Base-by-base conservation (phyloP, 2,329 filamentous ascomycete genomes). In the Cryphonectria japonica region DNA sequence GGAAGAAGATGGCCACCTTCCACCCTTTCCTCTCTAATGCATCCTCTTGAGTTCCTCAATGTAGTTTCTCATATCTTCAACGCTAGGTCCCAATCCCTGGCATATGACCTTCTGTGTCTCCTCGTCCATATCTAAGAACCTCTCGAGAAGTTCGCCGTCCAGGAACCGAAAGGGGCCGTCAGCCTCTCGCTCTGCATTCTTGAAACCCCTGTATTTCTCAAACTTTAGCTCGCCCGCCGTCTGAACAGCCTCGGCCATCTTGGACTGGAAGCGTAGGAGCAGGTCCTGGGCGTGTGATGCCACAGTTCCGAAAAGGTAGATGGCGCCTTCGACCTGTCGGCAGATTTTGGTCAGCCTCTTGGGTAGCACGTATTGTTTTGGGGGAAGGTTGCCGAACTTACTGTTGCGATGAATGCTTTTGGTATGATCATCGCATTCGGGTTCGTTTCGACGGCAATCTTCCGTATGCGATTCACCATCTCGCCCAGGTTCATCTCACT, bases 281-380 rank as follows among this genome's bases (percentile, higher is more conserved):
- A 97, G 84, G 75, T 97, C 92, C 77, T 94, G 91, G 68, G 92
- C 89, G 4, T 86, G 80, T 0, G 92, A 85, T 3, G 91, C 85
- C 74, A 99, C 94, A 8, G 92, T 88, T 0, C 92, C 94, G 76
- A 96, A 95, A 74, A 99, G 89, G 80, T 97, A 98, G 65, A 99
- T 91, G 0, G 92, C 92, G 37, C 96, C 96, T 79, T 98, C 95
- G 64, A 95, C 89, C 93, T 96, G 75, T 19, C 2, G 9, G 7
- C 14, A 32, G 29, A 52, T 5, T 34, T 65, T 78, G 73, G 78
- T 76, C 54, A 32, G 65, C 32, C 57, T 66, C 26, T 68, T n/a
- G 46, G 7, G 5, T 13, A 41, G 29, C 16, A 11, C 1, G 37
- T n/a, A 32, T 26, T 61, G 34, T 2, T 16, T 34, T 7, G 4